Conservation (phyloP, 208 protist genomes). For the Trypanosoma lewisi region DNA sequence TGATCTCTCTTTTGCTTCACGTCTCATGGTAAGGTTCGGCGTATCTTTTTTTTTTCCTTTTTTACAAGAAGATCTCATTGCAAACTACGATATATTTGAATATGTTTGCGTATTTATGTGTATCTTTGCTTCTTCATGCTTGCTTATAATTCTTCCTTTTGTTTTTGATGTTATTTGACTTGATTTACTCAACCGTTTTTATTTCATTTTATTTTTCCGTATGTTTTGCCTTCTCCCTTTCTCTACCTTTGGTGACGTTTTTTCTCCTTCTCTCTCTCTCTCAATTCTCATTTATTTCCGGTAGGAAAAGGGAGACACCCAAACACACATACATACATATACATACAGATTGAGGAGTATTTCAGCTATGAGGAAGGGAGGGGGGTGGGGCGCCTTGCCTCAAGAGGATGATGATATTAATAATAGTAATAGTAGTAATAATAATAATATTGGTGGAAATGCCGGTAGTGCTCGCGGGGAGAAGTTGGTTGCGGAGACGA, state of each 20-base stretch:
- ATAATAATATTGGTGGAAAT: not conserved
- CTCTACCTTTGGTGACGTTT: not conserved
- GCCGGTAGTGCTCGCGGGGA: not conserved
- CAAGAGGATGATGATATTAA: too few relatives aligned
- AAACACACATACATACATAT: not conserved
- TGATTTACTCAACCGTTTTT: not conserved
- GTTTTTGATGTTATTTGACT: constrained; percentile 5
- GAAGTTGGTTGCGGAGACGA: constrained; percentile 33
- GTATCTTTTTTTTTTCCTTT: not conserved
- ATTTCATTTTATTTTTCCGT: constrained; percentile 8
- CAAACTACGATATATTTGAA: not conserved
- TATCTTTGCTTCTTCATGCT: constrained; percentile 6
- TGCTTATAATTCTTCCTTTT: constrained; percentile 25
- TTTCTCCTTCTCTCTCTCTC: not conserved
- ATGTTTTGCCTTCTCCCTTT: constrained; percentile 14
- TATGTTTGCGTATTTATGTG: not conserved
- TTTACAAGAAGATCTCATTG: not conserved
- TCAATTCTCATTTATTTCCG: not conserved
- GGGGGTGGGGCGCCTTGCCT: too few relatives aligned
- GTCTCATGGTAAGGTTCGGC: not conserved
- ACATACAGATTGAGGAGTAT: not conserved
- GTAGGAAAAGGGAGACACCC: not conserved
- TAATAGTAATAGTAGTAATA: not conserved
- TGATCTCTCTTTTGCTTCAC: too few relatives aligned
- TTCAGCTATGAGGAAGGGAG: too few relatives aligned